Evolutionary conservation across 2,329 filamentous ascomycete genomes (phyloP).

Genomic region (Stenocarpella maydis): DNA sequence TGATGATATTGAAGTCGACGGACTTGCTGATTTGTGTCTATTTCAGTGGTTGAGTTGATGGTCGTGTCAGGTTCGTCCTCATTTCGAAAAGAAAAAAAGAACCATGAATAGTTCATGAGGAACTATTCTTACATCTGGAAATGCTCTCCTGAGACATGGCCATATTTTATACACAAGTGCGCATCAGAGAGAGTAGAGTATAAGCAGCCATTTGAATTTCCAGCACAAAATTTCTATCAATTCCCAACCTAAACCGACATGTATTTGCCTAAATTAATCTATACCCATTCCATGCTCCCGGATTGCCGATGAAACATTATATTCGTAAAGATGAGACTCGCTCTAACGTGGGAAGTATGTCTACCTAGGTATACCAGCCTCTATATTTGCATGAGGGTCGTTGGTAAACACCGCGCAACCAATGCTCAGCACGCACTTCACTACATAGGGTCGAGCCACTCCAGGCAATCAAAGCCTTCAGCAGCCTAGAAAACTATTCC

Average conservation of each 20-base stretch:
- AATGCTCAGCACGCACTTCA: neutral
- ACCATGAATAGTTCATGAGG: too few relatives aligned
- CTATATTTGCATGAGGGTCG: neutral
- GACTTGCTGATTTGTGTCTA: too few relatives aligned
- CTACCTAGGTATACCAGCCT: neutral
- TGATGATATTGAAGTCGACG: too few relatives aligned
- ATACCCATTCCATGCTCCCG: neutral
- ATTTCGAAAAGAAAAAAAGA: too few relatives aligned
- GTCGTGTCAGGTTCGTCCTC: too few relatives aligned
- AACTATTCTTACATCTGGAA: too few relatives aligned
- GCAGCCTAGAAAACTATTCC: too few relatives aligned
- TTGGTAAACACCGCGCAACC: neutral
- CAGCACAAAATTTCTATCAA: neutral
- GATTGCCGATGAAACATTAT: conserved; percentile 3
- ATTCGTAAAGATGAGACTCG: neutral
- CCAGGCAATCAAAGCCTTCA: neutral
- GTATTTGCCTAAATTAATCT: neutral
- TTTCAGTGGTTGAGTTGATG: too few relatives aligned
- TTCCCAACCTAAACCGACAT: neutral
- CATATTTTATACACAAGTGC: neutral
- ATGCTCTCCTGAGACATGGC: too few relatives aligned
- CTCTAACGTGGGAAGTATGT: neutral
- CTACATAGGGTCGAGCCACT: neutral
- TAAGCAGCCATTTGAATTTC: neutral
- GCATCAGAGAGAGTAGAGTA: neutral